Percentiles rank a stretch among this genome's conserved stretches.
Conservation (phyloP, 2,329 filamentous ascomycete species). For the Graphilbum ipis-grandicollis region DNA sequence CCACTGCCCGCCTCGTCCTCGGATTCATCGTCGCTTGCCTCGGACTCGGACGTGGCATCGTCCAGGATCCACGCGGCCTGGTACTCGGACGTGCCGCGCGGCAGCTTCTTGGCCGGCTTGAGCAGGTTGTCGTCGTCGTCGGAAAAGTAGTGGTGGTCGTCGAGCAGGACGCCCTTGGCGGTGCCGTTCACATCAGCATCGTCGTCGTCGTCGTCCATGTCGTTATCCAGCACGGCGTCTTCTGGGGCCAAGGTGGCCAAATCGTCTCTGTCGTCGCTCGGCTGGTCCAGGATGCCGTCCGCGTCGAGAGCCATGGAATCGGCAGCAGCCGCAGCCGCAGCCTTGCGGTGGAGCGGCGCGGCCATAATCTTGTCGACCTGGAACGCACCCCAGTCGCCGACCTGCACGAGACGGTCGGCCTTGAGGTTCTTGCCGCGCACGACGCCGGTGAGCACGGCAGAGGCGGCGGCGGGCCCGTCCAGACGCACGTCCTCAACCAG, state of each 20-base stretch:
- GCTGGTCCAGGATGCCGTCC: conserved; percentile 36
- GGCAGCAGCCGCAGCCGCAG: conserved; percentile 24
- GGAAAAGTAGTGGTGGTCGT: conserved; percentile 96
- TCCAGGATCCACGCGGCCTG: conserved; percentile 85
- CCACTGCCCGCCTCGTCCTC: conserved; percentile 40
- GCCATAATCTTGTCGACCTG: conserved; percentile 80
- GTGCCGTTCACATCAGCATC: conserved; percentile 19
- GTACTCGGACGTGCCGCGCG: conserved; percentile 83
- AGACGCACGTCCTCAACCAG: conserved; percentile 70
- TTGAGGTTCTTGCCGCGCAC: conserved; percentile 77
- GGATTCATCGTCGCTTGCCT: conserved; percentile 61
- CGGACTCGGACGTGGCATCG: conserved; percentile 61
- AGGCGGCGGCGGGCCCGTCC: conserved; percentile 22
- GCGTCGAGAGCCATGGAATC: conserved; percentile 47
- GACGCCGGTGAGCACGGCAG: conserved; percentile 57
- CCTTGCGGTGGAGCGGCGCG: conserved; percentile 56
- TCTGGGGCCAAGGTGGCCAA: conserved; percentile 74
- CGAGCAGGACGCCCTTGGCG: conserved; percentile 75
- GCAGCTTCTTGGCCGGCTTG: conserved; percentile 53
- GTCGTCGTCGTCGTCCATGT: conserved; percentile 35
- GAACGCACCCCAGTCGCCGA: conserved; percentile 88
- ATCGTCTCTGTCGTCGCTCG: conserved; percentile 67
- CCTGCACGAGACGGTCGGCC: conserved; percentile 73
- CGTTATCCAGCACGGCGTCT: conserved; percentile 60
- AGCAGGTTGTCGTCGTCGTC: conserved; percentile 56